A percentile compares a stretch with the other conserved stretches of the same genome.
Evolutionary conservation across 345 rosid genomes (phyloP).

Genomic region (Eucalyptus marginata): DNA sequence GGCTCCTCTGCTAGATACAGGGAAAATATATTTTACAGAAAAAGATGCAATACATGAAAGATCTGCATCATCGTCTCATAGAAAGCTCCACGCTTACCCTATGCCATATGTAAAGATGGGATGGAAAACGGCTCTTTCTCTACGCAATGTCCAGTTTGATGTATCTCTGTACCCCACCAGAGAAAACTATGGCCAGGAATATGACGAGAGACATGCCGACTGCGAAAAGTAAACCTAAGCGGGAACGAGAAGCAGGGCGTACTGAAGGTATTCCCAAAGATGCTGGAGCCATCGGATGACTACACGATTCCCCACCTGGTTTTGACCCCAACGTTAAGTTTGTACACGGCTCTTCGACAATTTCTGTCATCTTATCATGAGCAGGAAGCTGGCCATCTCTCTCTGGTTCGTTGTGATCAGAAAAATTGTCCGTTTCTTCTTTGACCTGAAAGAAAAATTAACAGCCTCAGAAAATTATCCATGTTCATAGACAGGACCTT

Average conservation of each 20-base stretch:
- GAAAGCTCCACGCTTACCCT: not conserved
- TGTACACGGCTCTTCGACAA: not conserved
- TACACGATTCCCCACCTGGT: not conserved
- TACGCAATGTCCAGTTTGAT: not conserved
- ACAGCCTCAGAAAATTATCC: not conserved
- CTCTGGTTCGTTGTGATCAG: not conserved
- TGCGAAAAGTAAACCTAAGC: not conserved
- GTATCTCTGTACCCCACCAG: not conserved
- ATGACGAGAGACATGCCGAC: constrained; percentile 1
- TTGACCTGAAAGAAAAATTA: not conserved
- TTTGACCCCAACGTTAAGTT: constrained; percentile 18
- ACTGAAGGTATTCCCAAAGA: not conserved
- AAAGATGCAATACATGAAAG: not conserved
- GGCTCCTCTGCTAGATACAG: not conserved
- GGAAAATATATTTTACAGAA: not conserved
- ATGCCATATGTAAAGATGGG: not conserved
- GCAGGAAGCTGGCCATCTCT: not conserved
- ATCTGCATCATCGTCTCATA: not conserved
- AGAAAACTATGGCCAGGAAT: not conserved
- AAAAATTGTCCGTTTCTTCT: not conserved
- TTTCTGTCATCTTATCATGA: not conserved
- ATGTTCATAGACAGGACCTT: not conserved
- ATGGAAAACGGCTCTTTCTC: not conserved
- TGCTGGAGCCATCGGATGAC: not conserved
- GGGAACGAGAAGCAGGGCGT: not conserved